Percentiles rank a stretch among this genome's conserved stretches.
Evolutionary conservation across 1,284 basidiomycete genomes (phyloP).

Genomic region (Gymnopus androsaceus): DNA sequence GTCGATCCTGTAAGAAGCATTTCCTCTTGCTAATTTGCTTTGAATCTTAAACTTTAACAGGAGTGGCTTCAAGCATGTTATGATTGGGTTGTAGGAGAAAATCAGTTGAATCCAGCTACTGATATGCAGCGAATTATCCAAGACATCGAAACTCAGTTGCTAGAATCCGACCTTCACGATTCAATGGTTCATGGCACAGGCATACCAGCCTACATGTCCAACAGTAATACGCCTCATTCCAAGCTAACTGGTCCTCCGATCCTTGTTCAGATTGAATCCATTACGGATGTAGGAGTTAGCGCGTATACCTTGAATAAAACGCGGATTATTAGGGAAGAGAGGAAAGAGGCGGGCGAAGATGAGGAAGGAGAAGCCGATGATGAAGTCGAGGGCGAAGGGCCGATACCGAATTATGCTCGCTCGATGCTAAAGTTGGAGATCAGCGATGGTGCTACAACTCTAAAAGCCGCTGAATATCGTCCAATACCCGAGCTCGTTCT

Average conservation of each 20-base stretch:
- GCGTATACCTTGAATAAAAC: conserved; percentile 68
- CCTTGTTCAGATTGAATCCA: conserved; percentile 68
- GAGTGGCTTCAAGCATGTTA: conserved; percentile 76
- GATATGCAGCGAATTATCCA: conserved; percentile 51
- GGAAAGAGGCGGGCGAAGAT: conserved; percentile 50
- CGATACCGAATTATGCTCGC: conserved; percentile 72
- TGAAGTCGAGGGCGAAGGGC: conserved; percentile 57
- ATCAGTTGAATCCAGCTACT: conserved; percentile 44
- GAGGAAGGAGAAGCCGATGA: conserved; percentile 60
- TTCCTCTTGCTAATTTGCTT: neutral
- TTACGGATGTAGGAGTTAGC: conserved; percentile 76
- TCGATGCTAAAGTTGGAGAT: conserved; percentile 69
- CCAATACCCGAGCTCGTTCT: conserved; percentile 60
- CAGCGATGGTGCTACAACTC: conserved; percentile 60
- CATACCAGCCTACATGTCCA: conserved; percentile 49
- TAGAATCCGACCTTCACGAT: conserved; percentile 67
- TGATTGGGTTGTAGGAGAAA: conserved; percentile 57
- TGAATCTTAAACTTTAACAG: conserved; percentile 35
- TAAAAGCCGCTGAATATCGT: conserved; percentile 73
- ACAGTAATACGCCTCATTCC: conserved; percentile 33
- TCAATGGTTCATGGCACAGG: conserved; percentile 71
- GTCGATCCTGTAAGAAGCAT: conserved; percentile 53
- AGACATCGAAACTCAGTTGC: conserved; percentile 63
- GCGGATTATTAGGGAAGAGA: conserved; percentile 63
- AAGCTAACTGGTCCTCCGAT: conserved; percentile 48